Evolutionary conservation across 2,329 filamentous ascomycete species (phyloP), one percentile per base, ranked within the genome.

Genomic region (Pseudofabraea citricarpa): DNA sequence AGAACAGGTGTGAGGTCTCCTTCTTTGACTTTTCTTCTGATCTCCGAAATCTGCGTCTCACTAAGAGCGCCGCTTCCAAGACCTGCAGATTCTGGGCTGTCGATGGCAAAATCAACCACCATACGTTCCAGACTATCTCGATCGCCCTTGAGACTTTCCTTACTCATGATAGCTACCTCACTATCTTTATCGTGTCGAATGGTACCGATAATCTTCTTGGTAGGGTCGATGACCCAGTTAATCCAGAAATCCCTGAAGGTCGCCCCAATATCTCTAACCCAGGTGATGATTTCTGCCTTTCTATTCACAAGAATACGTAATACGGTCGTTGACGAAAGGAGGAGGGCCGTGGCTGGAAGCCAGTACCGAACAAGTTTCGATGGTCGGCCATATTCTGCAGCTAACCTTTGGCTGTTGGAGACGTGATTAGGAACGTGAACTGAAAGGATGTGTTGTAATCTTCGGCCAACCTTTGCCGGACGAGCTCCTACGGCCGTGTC

Each of bases 151-250:
- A 98, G 75, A 53, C 90, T 96, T 53, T 91, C 85, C 46, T 89
- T 87, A 67, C 90, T 96, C 86, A 98, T 93, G 52, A 98, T 87
- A 35, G 91, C 93, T 52, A 98, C 91, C 61, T 97, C 91, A 60
- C 89, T 95, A 53, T 83, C 85, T 56, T 87, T 82, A 57, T 97
- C 89, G 63, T 97, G 93, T 5, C 91, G 83, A 53, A 98, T 97
- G 0, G 93, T 98, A 38, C 85, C 83, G 45, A 98, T 79, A 15
- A 98, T 75, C 61, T 89, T 91, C 55, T 81, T 81, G 1, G 81
- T 74, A 0, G 93, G 93, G 51, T 95, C 85, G 9, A 98, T 71
- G 3, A 98, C 85, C 93, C 93, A 98, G 63, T 98, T 98, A 47
- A 83, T 74, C 87, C 90, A 96, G 61, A 98, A 98, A 63, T 95